Conservation (phyloP, 2,329 filamentous ascomycete species). For the Alternaria dauci region DNA sequence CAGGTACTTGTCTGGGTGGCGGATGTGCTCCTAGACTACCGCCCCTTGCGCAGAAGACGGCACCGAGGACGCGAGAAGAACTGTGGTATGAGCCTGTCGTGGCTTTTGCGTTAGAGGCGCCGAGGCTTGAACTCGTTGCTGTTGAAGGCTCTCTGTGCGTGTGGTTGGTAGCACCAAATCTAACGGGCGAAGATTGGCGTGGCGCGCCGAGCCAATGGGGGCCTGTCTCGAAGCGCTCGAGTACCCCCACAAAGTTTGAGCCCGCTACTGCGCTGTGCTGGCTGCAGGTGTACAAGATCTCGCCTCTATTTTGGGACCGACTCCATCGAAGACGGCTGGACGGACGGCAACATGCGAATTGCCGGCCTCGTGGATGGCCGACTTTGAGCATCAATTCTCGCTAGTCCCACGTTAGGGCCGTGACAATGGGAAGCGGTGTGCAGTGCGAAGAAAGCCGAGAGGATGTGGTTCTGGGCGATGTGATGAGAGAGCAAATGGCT, state of each 20-base stretch:
- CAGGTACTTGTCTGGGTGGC: constrained; percentile 18
- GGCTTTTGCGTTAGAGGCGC: constrained; percentile 38
- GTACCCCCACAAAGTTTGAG: constrained; percentile 27
- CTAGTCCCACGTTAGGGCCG: constrained; percentile 39
- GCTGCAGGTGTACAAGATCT: constrained; percentile 30
- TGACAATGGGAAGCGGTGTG: constrained; percentile 34
- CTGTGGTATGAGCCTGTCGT: constrained; percentile 31
- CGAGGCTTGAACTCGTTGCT: constrained; percentile 35
- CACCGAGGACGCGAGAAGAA: constrained; percentile 10
- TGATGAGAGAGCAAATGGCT: constrained; percentile 16
- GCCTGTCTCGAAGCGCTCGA: constrained; percentile 41
- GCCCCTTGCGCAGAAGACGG: constrained; percentile 1
- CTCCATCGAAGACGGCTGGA: constrained; percentile 14
- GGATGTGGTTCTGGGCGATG: constrained; percentile 10
- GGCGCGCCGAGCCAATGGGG: constrained; percentile 38
- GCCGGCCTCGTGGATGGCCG: constrained; percentile 24
- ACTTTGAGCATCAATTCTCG: constrained; percentile 8
- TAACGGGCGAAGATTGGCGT: constrained; percentile 21
- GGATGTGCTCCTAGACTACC: constrained; percentile 22
- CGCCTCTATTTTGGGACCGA: constrained; percentile 38
- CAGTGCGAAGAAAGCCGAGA: constrained; percentile 28
- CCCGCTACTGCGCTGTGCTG: constrained; percentile 31
- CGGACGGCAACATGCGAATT: constrained; percentile 14
- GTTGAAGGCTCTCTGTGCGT: constrained; percentile 33
- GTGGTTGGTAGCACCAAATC: constrained; percentile 46